Percentiles rank a stretch among this genome's conserved stretches.
Conservation (phyloP, 768 basidiomycete species). For the Sutorius australiensis region DNA sequence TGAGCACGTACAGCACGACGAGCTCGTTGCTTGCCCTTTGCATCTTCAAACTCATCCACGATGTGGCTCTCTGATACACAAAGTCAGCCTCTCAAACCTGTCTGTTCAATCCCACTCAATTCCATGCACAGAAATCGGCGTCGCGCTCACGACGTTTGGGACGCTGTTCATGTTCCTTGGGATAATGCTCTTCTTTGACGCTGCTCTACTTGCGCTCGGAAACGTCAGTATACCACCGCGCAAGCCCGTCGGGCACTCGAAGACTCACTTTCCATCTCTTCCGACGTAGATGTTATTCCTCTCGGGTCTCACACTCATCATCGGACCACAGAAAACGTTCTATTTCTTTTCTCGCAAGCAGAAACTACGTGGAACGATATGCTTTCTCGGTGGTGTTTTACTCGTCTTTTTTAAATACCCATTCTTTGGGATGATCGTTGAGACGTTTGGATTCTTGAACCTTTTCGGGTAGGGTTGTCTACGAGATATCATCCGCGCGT, state of each 20-base stretch:
- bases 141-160: conserved; percentile 94
- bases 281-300: conserved; percentile 85
- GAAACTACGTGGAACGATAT: conserved; percentile 85
- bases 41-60: neutral
- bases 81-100: conserved; percentile 25
- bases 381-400: conserved; percentile 85
- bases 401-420: conserved; percentile 97
- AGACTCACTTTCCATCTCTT: neutral
- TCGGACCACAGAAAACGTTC: conserved; percentile 95
- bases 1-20: neutral
- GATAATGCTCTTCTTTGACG: conserved; percentile 95
- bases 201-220: conserved; percentile 91
- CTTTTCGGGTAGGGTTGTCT: conserved; percentile 74
- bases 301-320: conserved; percentile 91
- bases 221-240: conserved; percentile 58
- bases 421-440: conserved; percentile 87
- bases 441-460: conserved; percentile 96
- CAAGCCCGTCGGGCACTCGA: neutral
- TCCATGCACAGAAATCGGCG: conserved; percentile 77
- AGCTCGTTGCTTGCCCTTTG: neutral
- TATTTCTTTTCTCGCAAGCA: conserved; percentile 96
- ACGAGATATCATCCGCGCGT: neutral
- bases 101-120: neutral
- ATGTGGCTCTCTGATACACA: conserved; percentile 58
- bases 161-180: conserved; percentile 95